Evolutionary conservation across 192 early-diverging fungal species (phyloP).

Genomic region (Backusella psychrophila): DNA sequence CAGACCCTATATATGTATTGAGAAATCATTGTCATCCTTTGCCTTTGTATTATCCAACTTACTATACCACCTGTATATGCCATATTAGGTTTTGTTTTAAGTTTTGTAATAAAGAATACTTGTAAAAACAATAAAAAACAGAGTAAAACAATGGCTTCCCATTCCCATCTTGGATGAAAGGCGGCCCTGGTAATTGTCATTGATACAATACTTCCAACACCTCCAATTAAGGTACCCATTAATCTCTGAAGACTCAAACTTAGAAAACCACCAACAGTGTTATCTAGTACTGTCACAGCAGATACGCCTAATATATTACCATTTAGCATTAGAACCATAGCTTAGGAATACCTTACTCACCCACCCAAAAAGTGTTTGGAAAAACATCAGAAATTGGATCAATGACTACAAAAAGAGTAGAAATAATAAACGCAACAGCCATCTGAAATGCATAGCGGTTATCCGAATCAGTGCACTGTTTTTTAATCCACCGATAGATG

Average conservation of each 20-base stretch:
- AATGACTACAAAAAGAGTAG: constrained; percentile 13
- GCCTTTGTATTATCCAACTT: background rate
- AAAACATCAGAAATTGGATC: constrained; percentile 10
- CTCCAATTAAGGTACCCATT: constrained; percentile 12
- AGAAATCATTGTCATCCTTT: background rate
- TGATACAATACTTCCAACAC: background rate
- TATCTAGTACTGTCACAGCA: constrained; percentile 15
- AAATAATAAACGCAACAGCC: background rate
- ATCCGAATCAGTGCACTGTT: background rate
- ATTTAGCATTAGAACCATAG: background rate
- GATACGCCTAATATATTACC: background rate
- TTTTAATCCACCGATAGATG: background rate
- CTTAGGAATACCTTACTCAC: background rate
- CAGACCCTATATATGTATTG: constrained; percentile 1
- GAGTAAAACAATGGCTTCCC: constrained; percentile 4
- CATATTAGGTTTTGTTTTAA: constrained; percentile 9
- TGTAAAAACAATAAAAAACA: constrained; percentile 11
- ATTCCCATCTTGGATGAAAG: constrained; percentile 13
- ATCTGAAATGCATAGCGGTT: constrained; percentile 22
- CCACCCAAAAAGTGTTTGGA: constrained; percentile 19
- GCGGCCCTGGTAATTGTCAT: background rate
- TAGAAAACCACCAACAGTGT: constrained; percentile 9
- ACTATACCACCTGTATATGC: constrained; percentile 17
- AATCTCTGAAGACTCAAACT: constrained; percentile 14
- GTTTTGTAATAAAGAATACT: constrained; percentile 19